phyloP scores from a whole-genome alignment of 2,329 filamentous ascomycete genomes.

The Triangularia verruculosa region DNA sequence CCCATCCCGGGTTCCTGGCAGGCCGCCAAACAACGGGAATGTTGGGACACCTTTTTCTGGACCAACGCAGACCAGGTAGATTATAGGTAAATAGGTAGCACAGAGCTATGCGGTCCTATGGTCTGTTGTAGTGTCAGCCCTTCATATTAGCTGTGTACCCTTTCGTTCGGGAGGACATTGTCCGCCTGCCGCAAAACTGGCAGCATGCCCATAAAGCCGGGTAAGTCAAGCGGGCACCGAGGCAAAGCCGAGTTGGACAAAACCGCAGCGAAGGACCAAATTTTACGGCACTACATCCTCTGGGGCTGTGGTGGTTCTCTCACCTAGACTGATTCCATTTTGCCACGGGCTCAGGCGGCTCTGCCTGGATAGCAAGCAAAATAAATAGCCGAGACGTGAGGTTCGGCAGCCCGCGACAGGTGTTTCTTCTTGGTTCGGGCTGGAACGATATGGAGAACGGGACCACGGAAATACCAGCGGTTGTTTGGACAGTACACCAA shows the following conservation, averaged over 20 bases:
- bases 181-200: conserved; percentile 15
- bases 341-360: conserved; percentile 2
- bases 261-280: background rate
- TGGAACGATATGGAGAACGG: background rate
- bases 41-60: conserved; percentile 16
- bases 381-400: background rate
- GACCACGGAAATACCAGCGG: background rate
- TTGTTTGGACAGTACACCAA: background rate
- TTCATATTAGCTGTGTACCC: background rate
- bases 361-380: background rate
- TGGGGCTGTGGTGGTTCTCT: background rate
- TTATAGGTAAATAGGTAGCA: conserved; percentile 6
- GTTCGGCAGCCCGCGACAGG: background rate
- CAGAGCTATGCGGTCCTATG: background rate
- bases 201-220: conserved; percentile 10
- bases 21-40: conserved; percentile 4
- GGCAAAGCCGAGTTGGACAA: background rate
- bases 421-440: background rate
- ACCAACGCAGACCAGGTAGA: background rate
- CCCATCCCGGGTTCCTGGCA: conserved; percentile 28
- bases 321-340: background rate
- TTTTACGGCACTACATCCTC: background rate
- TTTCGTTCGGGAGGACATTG: conserved; percentile 19
- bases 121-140: conserved; percentile 8
- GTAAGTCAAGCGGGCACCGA: conserved; percentile 15